Base-by-base conservation (phyloP, 768 basidiomycete genomes). In the Clitopilus passeckerianus region DNA sequence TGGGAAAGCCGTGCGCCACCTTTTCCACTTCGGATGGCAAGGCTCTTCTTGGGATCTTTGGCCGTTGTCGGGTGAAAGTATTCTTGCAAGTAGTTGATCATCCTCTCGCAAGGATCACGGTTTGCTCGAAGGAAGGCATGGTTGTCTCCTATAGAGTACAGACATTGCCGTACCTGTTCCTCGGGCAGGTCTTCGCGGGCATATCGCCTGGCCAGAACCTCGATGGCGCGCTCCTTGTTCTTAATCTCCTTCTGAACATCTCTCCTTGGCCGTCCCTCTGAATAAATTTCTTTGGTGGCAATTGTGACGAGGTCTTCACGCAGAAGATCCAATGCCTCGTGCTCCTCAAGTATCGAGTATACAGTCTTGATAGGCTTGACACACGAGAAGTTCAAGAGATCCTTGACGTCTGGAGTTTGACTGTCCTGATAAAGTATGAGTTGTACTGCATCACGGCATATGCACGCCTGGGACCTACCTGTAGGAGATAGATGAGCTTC, bases 71-170 rank as follows among this genome's bases (percentile, higher is more conserved):
- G 82, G 63, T 93, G 83, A 80, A 93, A 94, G 67, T 88, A 80
- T 60, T 86, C 74, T 69, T 89, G 90, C 63, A 94, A 75, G 66
- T 86, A 89, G 3, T 65, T 68, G 56, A 94, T 93, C 89, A 93
- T 89, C 59, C 81, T 80, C 60, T 94, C 91, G 73, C 92, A 94
- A 53, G 92, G 92, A 68, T 94, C 92, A 37, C 92, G 89, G 64
- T 94, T 93, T 57, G 83, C 84, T 27, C 92, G 84, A 62, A 93
- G 73, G 79, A 94, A 94, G 10, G 92, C 90, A 67, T 93, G 90
- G 66, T 94, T 94, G 71, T 94, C 92, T 1, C 92, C 92, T 55
- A 94, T 93, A 65, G 88, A 90, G 70, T 93, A 94, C 54, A 94
- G 71, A 67, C 91, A 93, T 67, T 92, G 89, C 30, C 87, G 81